Base-by-base conservation (phyloP, 257 asterid genomes). In the Nemophila menziesii region DNA sequence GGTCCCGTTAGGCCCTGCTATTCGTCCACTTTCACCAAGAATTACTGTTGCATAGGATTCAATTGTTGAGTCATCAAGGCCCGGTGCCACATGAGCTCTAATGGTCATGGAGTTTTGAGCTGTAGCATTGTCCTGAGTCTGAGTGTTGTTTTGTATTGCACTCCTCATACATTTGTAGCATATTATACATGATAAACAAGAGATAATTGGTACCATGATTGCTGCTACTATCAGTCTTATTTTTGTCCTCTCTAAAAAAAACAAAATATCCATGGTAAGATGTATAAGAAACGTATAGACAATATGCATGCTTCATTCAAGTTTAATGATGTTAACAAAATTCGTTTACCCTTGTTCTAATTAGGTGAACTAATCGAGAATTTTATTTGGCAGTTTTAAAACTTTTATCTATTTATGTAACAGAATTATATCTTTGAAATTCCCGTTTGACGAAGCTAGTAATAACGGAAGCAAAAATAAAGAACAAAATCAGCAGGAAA, bases 11-110 rank as follows among this genome's bases (percentile, higher is more conserved):
- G 79, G 80, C 34, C 84, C 84, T 0, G 87, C 79, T 3, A 77
- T 51, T 3, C 85, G 75, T 11, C 78, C 57, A 61, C 86, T 78
- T 45, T 78, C 92, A 0, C 92, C 92, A 0, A 85, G 58, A 18
- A 80, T 57, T 15, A 80, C 82, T 57, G 65, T 73, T n/a, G 49
- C 22, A 60, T 80, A 85, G 17, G 93, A 75, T 46, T 85, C 77
- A 5, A 85, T 78, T 17, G 74, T 80, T 39, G 82, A 62, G 4
- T 63, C 66, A 26, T 80, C 79, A 3, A 85, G 92, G 23, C 93
- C 95, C 11, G 40, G 22, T 1, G 20, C 44, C 11, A 39, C 16
- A 2, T 20, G 18, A 5, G 51, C 14, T 22, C 50, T 56, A 14
- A 49, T 54, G 10, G 21, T 11, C 16, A 48, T 41, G 0, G 56